These are phyloP conservation scores for Mytilinidion resinicola DNA, from an alignment of 495 filamentous ascomycete genomes.

Conservation along the genomic window DNA sequence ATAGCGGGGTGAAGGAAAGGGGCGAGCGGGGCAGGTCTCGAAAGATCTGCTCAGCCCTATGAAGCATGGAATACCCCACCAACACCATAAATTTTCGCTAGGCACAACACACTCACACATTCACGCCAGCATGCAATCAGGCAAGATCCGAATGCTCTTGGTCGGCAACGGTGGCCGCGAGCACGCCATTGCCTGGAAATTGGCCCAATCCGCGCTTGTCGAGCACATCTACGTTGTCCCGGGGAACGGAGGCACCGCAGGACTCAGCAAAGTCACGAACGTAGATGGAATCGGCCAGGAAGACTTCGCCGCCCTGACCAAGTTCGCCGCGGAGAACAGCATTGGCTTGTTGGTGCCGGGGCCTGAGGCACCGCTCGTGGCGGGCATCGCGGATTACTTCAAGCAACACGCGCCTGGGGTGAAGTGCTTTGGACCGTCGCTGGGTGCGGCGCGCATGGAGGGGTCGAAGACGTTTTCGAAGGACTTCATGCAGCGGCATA, in stretches of 20 bases:
- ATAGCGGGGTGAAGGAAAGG: no score
- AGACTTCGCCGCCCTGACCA: slow-evolving; percentile 71
- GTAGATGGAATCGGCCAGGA: slow-evolving; percentile 57
- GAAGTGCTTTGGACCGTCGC: slow-evolving; percentile 78
- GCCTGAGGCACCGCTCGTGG: slow-evolving; percentile 90
- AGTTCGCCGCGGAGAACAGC: slow-evolving; percentile 61
- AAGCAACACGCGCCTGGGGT: slow-evolving; percentile 50
- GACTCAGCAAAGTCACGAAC: slow-evolving; percentile 65
- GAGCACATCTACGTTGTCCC: slow-evolving; percentile 61
- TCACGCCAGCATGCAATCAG: not conserved
- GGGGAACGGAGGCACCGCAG: slow-evolving; percentile 87
- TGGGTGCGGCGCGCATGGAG: slow-evolving; percentile 84
- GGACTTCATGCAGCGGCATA: slow-evolving; percentile 91
- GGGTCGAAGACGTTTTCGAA: slow-evolving; percentile 96
- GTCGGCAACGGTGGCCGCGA: slow-evolving; percentile 92
- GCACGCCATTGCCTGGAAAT: slow-evolving; percentile 92
- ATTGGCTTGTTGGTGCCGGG: slow-evolving; percentile 87
- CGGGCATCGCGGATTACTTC: slow-evolving; percentile 81
- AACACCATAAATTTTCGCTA: no score
- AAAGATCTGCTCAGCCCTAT: no score
- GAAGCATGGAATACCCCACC: no score
- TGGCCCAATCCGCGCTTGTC: slow-evolving; percentile 68
- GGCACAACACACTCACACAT: no score
- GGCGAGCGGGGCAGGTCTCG: no score
- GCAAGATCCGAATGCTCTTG: slow-evolving; percentile 55